Base-by-base conservation (phyloP, 441 rosid genomes). In the Brassica balearica region DNA sequence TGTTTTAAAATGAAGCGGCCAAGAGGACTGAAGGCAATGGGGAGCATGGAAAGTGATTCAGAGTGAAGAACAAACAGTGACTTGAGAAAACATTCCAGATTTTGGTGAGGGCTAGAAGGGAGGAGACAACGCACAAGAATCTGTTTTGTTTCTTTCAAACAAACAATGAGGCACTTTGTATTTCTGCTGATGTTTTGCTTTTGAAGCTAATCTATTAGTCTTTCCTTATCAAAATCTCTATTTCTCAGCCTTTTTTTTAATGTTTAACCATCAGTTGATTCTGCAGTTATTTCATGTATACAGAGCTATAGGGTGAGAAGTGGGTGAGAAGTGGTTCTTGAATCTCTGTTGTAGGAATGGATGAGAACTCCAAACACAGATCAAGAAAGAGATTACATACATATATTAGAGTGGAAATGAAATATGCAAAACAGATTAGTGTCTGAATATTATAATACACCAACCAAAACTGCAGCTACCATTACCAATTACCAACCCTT, bases 391-490 rank as follows among this genome's bases (percentile, higher is more conserved):
- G 38, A 48, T 25, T 25, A 25, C 2, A 5, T 8, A 66, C 27
- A 25, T 77, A 77, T 41, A 77, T 77, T 71, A 58, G 63, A 58
- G 46, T 46, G 19, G 56, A 51, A 14, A 51, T 6, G 7, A 51
- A 69, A 38, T 72, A 75, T 63, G 55, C 75, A 74, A 17, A 25
- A 73, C 32, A 64, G 62, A 74, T 69, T 56, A 74, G 79, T 69
- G 59, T 80, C 58, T 75, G 46, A 32, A 66, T 73, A 60, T 68
- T 74, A 67, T 75, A 77, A 66, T 29, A 74, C 65, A 85, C 84
- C 65, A 78, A 82, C 83, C 89, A 92, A 91, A 90, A 92, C 93
- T 88, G 93, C 85, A 84, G 88, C 89, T 63, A 73, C 82, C 27
- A 25, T 25, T 25, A 25, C 27, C 27, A 25, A 25, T 25, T 25